Base-by-base conservation (phyloP, 2,329 filamentous ascomycete genomes). In the Aaosphaeria pasadenensis region DNA sequence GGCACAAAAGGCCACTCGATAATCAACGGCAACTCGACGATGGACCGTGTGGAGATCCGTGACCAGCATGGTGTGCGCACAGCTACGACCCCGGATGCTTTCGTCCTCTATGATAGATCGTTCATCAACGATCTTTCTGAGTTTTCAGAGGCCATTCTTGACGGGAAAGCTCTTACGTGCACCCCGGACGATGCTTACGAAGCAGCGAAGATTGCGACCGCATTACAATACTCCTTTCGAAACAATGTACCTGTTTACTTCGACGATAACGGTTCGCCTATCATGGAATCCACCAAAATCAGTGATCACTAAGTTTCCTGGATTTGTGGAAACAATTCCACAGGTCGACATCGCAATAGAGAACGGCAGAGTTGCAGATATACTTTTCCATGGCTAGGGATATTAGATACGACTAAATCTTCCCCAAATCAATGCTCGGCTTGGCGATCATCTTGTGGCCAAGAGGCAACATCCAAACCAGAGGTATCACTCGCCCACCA, bases 21-120 rank as follows among this genome's bases (percentile, higher is more conserved):
- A 24, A 24, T 24, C 17, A 24, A 24, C 17, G 17, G 17, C 17
- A 24, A 24, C 17, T 24, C 33, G 13, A 36, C 33, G 33, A 36
- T 9, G 9, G 33, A 36, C 33, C 13, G 33, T 36, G 33, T 51
- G 11, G 49, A 51, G 43, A 30, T 51, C 13, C 46, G 49, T n/a
- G 49, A 51, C 24, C n/a, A 33, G 29, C 43, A 51, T 40, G 46
- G 49, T 30, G 46, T 51, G 9, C 47, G 49, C 11, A 42, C 40
- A 32, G 32, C 33, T 13, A 36, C 33, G 9, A 36, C 9, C 4
- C 33, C 9, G 13, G 13, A 9, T 11, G 13, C 33, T 9, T 11
- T 36, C 9, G 33, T 11, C 9, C 33, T 9, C 13, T 36, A 11
- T 13, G 13, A 36, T 11, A 13, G 13, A 9, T 9, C 33, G 13